These are phyloP conservation scores for Pythium utonaiense DNA, from an alignment of 352 stramenopile species.

Conservation along the genomic window DNA sequence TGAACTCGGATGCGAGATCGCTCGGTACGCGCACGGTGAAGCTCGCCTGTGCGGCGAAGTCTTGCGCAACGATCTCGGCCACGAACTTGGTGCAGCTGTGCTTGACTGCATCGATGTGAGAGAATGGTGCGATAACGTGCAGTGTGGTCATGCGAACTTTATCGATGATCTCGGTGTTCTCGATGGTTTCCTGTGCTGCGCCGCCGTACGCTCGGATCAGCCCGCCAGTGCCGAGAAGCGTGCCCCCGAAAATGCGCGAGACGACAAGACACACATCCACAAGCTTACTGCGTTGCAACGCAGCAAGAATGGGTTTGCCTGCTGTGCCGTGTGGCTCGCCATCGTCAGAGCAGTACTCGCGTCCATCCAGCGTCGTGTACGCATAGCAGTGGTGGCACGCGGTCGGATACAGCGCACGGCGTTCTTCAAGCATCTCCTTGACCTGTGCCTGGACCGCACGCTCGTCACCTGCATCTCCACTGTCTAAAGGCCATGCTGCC, in stretches of 20 bases:
- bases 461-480: conserved; percentile 8
- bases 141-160: conserved; percentile 43
- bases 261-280: conserved; percentile 73
- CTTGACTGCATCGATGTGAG: conserved; percentile 45
- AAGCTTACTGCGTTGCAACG: conserved; percentile 54
- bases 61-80: conserved; percentile 41
- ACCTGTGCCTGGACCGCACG: conserved; percentile 30
- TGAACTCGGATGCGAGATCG: conserved; percentile 27
- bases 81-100: conserved; percentile 38
- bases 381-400: conserved; percentile 78
- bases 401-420: conserved; percentile 42
- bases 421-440: conserved; percentile 40
- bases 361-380: conserved; percentile 48
- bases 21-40: conserved; percentile 48
- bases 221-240: conserved; percentile 64
- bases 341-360: conserved; percentile 66
- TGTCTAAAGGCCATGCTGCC: conserved; percentile 49
- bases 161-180: conserved; percentile 48
- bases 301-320: conserved; percentile 57
- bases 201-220: conserved; percentile 69
- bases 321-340: conserved; percentile 73
- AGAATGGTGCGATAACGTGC: conserved; percentile 29
- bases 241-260: conserved; percentile 70
- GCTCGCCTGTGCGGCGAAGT: conserved; percentile 26
- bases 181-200: conserved; percentile 53